Conservation (phyloP, 805 yeast species). For the Cyberlindnera suaveolens region DNA sequence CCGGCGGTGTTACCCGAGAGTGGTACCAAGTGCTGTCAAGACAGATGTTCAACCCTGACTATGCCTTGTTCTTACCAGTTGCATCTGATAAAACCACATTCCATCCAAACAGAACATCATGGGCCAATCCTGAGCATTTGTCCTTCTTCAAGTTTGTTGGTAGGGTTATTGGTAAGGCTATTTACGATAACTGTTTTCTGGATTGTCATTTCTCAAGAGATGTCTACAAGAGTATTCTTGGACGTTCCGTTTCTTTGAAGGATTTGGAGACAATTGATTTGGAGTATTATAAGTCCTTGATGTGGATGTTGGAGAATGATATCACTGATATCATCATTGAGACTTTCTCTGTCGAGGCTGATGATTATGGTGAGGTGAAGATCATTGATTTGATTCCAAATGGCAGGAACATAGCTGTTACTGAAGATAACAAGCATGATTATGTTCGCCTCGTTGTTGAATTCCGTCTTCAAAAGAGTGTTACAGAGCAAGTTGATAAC, state of each 20-base stretch:
- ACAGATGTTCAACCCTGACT: slow-evolving; percentile 94
- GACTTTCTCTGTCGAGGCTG: slow-evolving; percentile 88
- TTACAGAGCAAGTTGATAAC: slow-evolving; percentile 80
- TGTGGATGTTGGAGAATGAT: slow-evolving; percentile 96
- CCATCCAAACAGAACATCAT: slow-evolving; percentile 90
- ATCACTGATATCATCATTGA: slow-evolving; percentile 93
- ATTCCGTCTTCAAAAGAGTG: slow-evolving; percentile 76
- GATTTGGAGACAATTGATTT: slow-evolving; percentile 93
- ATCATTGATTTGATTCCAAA: slow-evolving; percentile 73
- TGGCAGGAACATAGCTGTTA: slow-evolving; percentile 81
- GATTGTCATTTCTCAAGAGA: slow-evolving; percentile 96
- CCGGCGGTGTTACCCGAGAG: slow-evolving; percentile 96
- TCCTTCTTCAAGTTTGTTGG: slow-evolving; percentile 95
- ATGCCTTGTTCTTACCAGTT: slow-evolving; percentile 86
- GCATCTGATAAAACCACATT: slow-evolving; percentile 89
- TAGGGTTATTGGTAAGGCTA: slow-evolving; percentile 88
- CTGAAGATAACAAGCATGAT: slow-evolving; percentile 85
- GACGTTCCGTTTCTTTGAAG: slow-evolving; percentile 73
- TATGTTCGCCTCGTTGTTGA: slow-evolving; percentile 84
- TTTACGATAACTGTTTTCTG: slow-evolving; percentile 74
- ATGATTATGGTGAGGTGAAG: slow-evolving; percentile 88
- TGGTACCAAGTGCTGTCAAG: slow-evolving; percentile 94
- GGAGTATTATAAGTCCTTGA: slow-evolving; percentile 84
- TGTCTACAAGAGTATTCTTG: slow-evolving; percentile 81
- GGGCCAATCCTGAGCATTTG: slow-evolving; percentile 88